Evolutionary conservation across 2,329 filamentous ascomycete genomes (phyloP), one percentile per base, ranked within the genome.

Genomic region (Colletotrichum cordylinicola): DNA sequence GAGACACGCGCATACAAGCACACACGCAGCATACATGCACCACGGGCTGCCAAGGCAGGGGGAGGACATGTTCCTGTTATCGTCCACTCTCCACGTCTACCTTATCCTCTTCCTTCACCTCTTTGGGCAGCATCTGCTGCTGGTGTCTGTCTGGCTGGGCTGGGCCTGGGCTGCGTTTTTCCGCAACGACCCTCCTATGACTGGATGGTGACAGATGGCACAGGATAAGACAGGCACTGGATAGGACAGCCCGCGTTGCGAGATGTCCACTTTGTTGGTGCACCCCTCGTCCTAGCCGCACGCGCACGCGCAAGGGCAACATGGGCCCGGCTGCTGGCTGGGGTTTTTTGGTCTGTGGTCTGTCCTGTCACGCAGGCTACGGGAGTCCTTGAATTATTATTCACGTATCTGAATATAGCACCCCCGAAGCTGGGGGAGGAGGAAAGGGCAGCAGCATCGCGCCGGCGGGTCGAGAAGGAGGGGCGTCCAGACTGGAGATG

Each of bases 371-470:
- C 27, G 56, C 37, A 64, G n/a, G 37, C 55, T 64, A 29, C 48
- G n/a, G 16, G 35, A 61, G 56, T 65, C 70, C 70, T 68, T 29
- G 55, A 27, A 52, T 58, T 58, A 69, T 65, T 75, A 70, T 75
- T 64, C 65, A 75, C 70, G 64, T 64, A 75, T 68, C 70, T 73
- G 70, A 68, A 73, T 75, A 75, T 73, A 69, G 70, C 58, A 55
- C 31, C 69, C 43, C 69, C 39, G 33, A 43, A 74, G 35, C 35
- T 64, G 66, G 33, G 65, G 61, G 52, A 29, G 24, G 52, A 29
- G 15, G 18, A 61, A 48, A 48, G n/a, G 43, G 43, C 43, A 62
- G 39, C 18, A 56, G 56, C 43, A 48, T 52, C 67, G 66, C 67
- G 18, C 58, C 61, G 52, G 33, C 24, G 39, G 58, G 24, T 61